Percentiles rank a stretch among this genome's conserved stretches.
Evolutionary conservation across 306 rosid species (phyloP).

Genomic region (Pyrus bretschneideri): DNA sequence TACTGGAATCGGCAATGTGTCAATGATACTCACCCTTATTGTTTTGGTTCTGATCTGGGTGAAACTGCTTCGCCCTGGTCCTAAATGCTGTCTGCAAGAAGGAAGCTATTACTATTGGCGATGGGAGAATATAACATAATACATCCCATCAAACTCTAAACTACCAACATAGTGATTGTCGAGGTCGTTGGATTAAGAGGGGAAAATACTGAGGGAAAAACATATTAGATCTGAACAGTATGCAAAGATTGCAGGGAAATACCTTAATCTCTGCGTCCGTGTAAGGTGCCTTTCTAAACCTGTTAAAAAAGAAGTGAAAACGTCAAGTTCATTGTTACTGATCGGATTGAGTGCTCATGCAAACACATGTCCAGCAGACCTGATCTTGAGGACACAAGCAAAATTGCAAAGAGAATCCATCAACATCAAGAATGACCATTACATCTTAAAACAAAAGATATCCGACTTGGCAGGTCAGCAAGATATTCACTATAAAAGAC

Average conservation of each 20-base stretch:
- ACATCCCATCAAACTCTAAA: neutral
- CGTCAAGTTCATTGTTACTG: neutral
- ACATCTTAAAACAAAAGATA: neutral
- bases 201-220: neutral
- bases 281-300: conserved; percentile 74
- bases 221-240: neutral
- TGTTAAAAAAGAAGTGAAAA: conserved; percentile 27
- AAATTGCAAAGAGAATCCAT: neutral
- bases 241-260: conserved; percentile 11
- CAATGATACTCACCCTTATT: conserved; percentile 53
- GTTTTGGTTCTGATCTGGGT: conserved; percentile 95
- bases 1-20: conserved; percentile 5
- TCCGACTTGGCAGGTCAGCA: neutral
- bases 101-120: neutral
- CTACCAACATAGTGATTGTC: neutral
- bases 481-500: neutral
- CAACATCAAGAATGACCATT: neutral
- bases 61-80: conserved; percentile 80
- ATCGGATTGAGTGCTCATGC: neutral
- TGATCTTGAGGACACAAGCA: neutral
- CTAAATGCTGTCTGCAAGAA: conserved; percentile 78
- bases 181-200: neutral
- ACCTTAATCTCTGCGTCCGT: conserved; percentile 94
- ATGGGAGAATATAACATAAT: neutral
- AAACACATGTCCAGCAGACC: conserved; percentile 16